These are phyloP conservation scores for Pseudopyrenochaeta lycopersici DNA, from an alignment of 2,329 filamentous ascomycete genomes.

Conservation along the genomic window DNA sequence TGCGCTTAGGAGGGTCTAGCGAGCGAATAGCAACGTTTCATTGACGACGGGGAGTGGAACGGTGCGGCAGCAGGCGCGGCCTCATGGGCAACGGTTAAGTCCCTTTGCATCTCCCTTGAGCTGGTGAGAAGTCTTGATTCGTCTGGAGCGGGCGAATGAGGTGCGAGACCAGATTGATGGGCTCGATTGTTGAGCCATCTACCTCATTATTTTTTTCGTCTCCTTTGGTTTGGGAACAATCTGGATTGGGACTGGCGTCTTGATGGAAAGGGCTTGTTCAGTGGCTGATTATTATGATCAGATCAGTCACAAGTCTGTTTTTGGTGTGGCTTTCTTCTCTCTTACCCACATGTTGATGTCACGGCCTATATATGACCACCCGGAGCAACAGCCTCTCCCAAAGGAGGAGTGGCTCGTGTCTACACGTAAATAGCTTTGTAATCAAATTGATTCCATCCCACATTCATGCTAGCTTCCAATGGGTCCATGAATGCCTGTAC, in stretches of 20 bases:
- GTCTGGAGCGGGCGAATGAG: constrained; percentile 15
- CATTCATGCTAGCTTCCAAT: constrained; percentile 4
- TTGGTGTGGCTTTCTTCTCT: constrained; percentile 4
- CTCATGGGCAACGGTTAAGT: constrained; percentile 14
- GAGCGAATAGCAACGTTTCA: constrained; percentile 38
- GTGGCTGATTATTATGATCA: neutral
- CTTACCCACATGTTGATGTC: constrained; percentile 25
- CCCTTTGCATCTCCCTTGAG: constrained; percentile 11
- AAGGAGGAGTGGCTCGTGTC: neutral
- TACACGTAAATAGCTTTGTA: constrained; percentile 13
- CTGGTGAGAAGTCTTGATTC: constrained; percentile 21
- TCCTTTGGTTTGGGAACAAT: constrained; percentile 8
- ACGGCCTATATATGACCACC: constrained; percentile 25
- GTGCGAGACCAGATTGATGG: constrained; percentile 2
- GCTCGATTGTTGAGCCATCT: neutral
- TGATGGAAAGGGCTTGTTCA: neutral
- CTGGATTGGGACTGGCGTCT: constrained; percentile 16
- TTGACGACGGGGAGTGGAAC: constrained; percentile 8
- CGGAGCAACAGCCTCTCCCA: constrained; percentile 2
- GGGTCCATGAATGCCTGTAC: constrained; percentile 1
- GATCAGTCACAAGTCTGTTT: constrained; percentile 1
- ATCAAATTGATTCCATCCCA: constrained; percentile 8
- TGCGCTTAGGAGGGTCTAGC: constrained; percentile 36
- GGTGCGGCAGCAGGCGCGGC: constrained; percentile 20
- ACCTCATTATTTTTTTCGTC: constrained; percentile 7